Conservation (phyloP, 768 basidiomycete species). For the Pulveroboletus ravenelii region DNA sequence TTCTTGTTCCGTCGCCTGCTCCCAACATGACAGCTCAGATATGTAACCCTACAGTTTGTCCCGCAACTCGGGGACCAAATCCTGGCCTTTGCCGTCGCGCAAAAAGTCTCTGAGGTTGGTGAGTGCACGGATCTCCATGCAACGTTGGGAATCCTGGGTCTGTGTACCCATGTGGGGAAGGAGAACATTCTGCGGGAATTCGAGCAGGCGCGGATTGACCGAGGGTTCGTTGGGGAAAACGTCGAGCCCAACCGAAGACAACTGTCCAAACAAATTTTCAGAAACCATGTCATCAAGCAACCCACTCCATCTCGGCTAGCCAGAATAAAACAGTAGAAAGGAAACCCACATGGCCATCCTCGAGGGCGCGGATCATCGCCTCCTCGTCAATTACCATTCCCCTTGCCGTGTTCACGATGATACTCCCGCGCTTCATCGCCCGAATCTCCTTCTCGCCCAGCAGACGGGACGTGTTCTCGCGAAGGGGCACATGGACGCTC, state of each 20-base stretch:
- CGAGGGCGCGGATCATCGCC: slow-evolving; percentile 79
- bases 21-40: neutral
- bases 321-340: neutral
- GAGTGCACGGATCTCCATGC: slow-evolving; percentile 84
- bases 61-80: slow-evolving; percentile 57
- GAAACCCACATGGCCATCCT: slow-evolving; percentile 76
- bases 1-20: neutral
- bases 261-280: neutral
- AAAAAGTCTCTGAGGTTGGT: slow-evolving; percentile 72
- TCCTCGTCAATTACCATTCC: slow-evolving; percentile 88
- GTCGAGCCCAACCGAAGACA: slow-evolving; percentile 63
- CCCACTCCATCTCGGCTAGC: too few species aligned
- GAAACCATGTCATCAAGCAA: too few species aligned
- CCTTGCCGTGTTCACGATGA: slow-evolving; percentile 86
- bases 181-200: slow-evolving; percentile 79
- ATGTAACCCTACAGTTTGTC: slow-evolving; percentile 13
- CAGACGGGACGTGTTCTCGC: slow-evolving; percentile 64
- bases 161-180: slow-evolving; percentile 93
- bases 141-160: slow-evolving; percentile 71
- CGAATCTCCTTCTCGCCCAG: slow-evolving; percentile 75
- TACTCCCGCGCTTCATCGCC: slow-evolving; percentile 67
- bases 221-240: slow-evolving; percentile 83
- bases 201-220: slow-evolving; percentile 72
- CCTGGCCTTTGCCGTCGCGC: slow-evolving; percentile 55
- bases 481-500: slow-evolving; percentile 81